These are phyloP conservation scores for Annulohypoxylon truncatum DNA, from an alignment of 2,329 filamentous ascomycete genomes.

Conservation along the genomic window DNA sequence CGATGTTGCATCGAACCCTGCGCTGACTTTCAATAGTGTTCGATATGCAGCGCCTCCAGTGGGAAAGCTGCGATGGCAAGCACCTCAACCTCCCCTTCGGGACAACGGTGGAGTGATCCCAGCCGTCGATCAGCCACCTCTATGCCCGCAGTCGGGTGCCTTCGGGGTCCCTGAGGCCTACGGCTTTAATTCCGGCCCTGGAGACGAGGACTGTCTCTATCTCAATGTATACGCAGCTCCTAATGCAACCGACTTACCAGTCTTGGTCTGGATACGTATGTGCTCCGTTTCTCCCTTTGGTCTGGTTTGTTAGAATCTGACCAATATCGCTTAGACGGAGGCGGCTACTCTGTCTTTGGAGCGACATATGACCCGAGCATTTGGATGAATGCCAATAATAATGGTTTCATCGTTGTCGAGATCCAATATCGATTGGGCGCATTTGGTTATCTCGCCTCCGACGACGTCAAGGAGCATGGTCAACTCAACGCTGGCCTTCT, in stretches of 20 bases:
- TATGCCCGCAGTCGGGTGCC: slow-evolving; percentile 47
- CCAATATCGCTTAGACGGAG: slow-evolving; percentile 49
- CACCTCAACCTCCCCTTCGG: slow-evolving; percentile 41
- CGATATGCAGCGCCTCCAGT: slow-evolving; percentile 48
- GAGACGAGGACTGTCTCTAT: slow-evolving; percentile 45
- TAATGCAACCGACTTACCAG: slow-evolving; percentile 52
- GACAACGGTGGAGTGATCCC: slow-evolving; percentile 32
- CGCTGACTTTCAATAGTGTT: slow-evolving; percentile 36
- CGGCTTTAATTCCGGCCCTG: slow-evolving; percentile 45
- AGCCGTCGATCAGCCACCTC: slow-evolving; percentile 46
- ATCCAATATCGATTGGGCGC: slow-evolving; percentile 61
- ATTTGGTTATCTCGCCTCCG: slow-evolving; percentile 58
- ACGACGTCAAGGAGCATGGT: slow-evolving; percentile 41
- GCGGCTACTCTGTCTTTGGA: slow-evolving; percentile 49
- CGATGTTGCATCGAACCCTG: not conserved
- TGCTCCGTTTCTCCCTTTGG: slow-evolving; percentile 34
- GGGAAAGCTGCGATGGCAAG: slow-evolving; percentile 46
- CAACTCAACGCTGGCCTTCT: slow-evolving; percentile 54
- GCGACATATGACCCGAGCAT: slow-evolving; percentile 49
- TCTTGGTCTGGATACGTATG: slow-evolving; percentile 55
- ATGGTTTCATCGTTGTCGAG: slow-evolving; percentile 59
- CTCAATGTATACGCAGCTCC: slow-evolving; percentile 52
- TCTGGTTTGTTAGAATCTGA: slow-evolving; percentile 37
- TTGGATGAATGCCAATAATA: slow-evolving; percentile 59
- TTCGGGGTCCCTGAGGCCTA: slow-evolving; percentile 45